Conservation (phyloP, 441 rosid species). For the Erodium moschatum region DNA sequence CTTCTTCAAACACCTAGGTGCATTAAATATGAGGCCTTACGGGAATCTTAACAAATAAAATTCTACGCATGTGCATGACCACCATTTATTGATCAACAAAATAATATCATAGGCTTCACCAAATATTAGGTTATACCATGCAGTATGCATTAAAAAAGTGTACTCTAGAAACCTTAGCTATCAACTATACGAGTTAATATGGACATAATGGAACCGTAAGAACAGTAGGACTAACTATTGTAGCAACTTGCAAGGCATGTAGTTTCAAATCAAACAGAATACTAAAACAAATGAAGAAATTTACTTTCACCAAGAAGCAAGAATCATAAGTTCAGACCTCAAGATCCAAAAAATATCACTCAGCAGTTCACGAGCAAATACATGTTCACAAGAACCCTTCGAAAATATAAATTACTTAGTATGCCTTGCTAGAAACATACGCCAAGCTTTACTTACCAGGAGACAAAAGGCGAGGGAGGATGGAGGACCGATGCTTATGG, state of each 20-base stretch:
- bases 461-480: slow-evolving; percentile 55
- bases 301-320: background rate
- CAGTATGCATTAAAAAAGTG: background rate
- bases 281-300: background rate
- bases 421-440: slow-evolving; percentile 1
- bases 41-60: background rate
- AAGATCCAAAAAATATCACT: background rate
- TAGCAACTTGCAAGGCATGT: background rate
- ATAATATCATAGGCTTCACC: background rate
- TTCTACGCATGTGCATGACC: background rate
- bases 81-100: background rate
- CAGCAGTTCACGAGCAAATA: background rate
- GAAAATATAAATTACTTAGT: background rate
- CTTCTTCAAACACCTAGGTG: background rate
- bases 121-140: background rate
- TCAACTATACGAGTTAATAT: background rate
- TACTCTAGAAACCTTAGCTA: background rate
- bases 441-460: slow-evolving; percentile 41
- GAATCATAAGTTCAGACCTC: background rate
- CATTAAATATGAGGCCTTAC: background rate
- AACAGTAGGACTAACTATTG: background rate
- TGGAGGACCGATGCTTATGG: slow-evolving; percentile 55
- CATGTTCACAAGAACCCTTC: background rate
- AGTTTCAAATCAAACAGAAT: background rate
- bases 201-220: background rate